These are phyloP conservation scores for Saccharum officinarum DNA, from an alignment of 176 grass and related monocot species.

Conservation along the genomic window DNA sequence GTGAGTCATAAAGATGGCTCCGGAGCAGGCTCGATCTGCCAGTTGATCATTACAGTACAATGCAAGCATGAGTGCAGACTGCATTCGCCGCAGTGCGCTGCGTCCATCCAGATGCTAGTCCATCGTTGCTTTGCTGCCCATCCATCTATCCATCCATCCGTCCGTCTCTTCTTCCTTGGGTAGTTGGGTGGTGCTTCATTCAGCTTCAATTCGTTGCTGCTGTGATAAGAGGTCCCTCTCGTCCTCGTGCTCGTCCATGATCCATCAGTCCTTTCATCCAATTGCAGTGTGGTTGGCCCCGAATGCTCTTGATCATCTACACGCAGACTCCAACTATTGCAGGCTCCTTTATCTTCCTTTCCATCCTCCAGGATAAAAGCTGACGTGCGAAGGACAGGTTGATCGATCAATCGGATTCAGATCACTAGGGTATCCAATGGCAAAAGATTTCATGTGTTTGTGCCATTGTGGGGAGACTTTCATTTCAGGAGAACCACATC, in stretches of 20 bases:
- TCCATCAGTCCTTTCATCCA: background rate
- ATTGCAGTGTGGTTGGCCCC: background rate
- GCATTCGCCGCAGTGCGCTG: background rate
- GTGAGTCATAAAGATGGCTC: conserved; percentile 45
- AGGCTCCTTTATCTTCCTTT: background rate
- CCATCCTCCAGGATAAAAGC: conserved; percentile 3
- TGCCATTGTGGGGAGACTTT: too few species aligned
- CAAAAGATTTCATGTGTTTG: background rate
- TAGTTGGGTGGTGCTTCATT: background rate
- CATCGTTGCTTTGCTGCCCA: background rate
- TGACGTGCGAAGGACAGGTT: background rate
- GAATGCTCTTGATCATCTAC: background rate
- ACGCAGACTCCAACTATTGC: background rate
- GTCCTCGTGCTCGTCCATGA: background rate
- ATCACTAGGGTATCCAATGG: background rate
- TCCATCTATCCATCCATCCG: too few species aligned
- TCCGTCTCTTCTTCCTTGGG: background rate
- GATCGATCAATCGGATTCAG: background rate
- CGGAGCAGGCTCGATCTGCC: background rate
- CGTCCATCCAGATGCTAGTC: background rate
- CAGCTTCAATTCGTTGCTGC: background rate
- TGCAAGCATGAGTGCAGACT: background rate
- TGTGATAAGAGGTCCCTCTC: background rate
- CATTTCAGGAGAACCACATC: too few species aligned
- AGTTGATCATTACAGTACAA: background rate